These are phyloP conservation scores for Pistacia atlantica DNA, from an alignment of 345 rosid genomes.

Conservation along the genomic window DNA sequence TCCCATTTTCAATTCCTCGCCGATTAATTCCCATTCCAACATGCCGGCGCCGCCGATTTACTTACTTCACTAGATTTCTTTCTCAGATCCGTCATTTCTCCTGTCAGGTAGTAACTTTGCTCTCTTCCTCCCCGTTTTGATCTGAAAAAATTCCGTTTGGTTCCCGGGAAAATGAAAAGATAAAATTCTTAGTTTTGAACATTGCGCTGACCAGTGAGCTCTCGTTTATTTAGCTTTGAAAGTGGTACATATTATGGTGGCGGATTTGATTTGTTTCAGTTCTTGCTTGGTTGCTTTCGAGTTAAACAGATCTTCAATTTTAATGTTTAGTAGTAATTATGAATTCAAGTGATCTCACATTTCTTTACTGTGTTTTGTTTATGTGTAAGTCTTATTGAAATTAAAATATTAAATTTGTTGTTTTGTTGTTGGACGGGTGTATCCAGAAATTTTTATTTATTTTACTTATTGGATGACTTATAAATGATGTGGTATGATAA, in stretches of 20 bases:
- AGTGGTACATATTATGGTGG: background rate
- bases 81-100: conserved; percentile 37
- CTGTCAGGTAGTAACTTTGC: conserved; percentile 28
- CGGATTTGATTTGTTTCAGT: background rate
- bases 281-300: background rate
- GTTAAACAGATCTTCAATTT: background rate
- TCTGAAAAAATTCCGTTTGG: conserved; percentile 26
- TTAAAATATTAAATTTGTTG: too few relatives aligned
- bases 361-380: background rate
- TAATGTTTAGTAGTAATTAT: background rate
- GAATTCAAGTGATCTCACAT: background rate
- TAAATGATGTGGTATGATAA: too few relatives aligned
- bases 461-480: too few relatives aligned
- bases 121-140: background rate
- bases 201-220: background rate
- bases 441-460: too few relatives aligned
- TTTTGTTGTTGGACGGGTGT: background rate
- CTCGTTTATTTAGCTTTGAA: background rate
- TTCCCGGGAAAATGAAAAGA: conserved; percentile 28
- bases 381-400: too few relatives aligned
- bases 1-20: conserved; percentile 32
- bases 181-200: background rate
- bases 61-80: conserved; percentile 8
- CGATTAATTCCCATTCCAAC: conserved; percentile 34
- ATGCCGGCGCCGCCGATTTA: conserved; percentile 52